Conservation (phyloP, 208 protist species). For the Tritrichomonas foetus region DNA sequence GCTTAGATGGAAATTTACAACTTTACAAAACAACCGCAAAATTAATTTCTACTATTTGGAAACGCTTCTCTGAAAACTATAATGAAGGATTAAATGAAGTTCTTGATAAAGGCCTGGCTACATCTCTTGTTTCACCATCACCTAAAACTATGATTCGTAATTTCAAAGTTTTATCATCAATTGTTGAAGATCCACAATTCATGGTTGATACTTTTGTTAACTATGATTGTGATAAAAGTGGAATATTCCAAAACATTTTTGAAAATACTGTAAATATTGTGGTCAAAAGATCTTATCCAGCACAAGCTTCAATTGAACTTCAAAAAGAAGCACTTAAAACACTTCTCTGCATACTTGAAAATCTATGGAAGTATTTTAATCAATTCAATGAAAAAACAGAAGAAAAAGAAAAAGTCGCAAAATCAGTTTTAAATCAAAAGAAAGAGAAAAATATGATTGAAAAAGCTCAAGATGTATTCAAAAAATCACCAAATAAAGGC, state of each 20-base stretch:
- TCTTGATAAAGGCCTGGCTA: not conserved
- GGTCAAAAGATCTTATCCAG: not conserved
- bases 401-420: not conserved
- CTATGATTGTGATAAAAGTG: slow-evolving; percentile 33
- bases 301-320: not conserved
- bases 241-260: not conserved
- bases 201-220: not conserved
- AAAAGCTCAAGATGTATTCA: not conserved
- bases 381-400: not conserved
- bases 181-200: not conserved
- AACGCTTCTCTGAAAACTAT: not conserved
- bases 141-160: not conserved
- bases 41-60: not conserved
- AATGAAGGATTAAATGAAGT: slow-evolving; percentile 6
- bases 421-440: not conserved
- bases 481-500: not conserved
- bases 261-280: not conserved
- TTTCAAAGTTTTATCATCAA: not conserved
- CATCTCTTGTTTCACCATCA: not conserved
- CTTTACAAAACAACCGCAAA: not conserved
- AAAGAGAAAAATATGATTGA: not conserved
- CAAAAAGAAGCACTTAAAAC: not conserved
- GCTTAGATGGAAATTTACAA: no score
- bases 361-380: not conserved
- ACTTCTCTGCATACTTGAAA: not conserved